These are phyloP conservation scores for Haplosporangium gracile DNA, from an alignment of 192 early-diverging fungal genomes.

Conservation along the genomic window DNA sequence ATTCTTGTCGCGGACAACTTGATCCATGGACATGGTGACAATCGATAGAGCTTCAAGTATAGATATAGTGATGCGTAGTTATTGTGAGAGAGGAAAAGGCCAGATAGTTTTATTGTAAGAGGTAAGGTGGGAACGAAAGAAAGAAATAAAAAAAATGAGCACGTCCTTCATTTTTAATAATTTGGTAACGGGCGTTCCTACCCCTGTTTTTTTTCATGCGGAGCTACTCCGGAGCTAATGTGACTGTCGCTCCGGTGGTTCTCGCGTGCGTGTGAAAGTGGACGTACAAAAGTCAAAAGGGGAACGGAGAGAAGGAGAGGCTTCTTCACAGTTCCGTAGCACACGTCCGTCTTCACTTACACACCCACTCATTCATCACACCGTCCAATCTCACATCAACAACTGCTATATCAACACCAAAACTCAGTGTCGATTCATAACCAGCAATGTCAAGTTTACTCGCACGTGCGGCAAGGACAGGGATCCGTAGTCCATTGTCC, in stretches of 20 bases:
- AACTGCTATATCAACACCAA: neutral
- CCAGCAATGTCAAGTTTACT: constrained; percentile 8
- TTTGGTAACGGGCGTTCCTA: neutral
- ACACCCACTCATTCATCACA: neutral
- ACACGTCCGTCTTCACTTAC: neutral
- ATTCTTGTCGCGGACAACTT: constrained; percentile 32
- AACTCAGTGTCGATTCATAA: neutral
- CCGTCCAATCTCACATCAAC: neutral
- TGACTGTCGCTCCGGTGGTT: constrained; percentile 8
- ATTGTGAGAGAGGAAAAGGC: neutral
- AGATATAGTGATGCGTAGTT: neutral
- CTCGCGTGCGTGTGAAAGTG: constrained; percentile 7
- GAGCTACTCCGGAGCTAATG: too few species aligned
- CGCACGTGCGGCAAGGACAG: constrained; percentile 9
- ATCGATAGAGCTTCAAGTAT: neutral
- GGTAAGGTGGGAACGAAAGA: neutral
- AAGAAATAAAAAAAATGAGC: neutral
- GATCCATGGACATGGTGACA: constrained; percentile 27
- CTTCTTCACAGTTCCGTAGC: neutral
- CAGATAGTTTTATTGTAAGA: neutral
- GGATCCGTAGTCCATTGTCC: constrained; percentile 5
- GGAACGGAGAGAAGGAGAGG: neutral
- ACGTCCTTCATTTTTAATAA: neutral
- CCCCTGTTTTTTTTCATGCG: too few species aligned
- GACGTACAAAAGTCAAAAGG: neutral